These are phyloP conservation scores for Teunomyces panamensis DNA, from an alignment of 805 yeast genomes.

Conservation along the genomic window DNA sequence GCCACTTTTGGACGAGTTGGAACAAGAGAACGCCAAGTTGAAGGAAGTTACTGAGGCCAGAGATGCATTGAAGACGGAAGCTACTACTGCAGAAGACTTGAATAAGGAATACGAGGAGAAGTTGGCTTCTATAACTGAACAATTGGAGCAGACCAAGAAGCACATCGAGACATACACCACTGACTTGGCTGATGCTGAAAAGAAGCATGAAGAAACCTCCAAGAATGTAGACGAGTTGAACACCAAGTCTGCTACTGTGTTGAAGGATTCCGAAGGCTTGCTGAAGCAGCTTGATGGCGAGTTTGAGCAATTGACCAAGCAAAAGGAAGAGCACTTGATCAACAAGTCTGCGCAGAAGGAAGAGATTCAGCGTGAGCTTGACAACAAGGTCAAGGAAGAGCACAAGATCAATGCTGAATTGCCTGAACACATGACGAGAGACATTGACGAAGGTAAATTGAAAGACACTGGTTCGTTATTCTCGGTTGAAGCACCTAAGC, in stretches of 20 bases:
- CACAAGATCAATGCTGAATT: slow-evolving; percentile 46
- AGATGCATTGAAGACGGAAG: slow-evolving; percentile 43
- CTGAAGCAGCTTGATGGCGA: slow-evolving; percentile 38
- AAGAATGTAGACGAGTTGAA: slow-evolving; percentile 38
- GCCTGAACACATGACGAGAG: slow-evolving; percentile 50
- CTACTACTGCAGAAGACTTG: slow-evolving; percentile 40
- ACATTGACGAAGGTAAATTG: slow-evolving; percentile 32
- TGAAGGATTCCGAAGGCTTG: slow-evolving; percentile 24
- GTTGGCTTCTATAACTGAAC: slow-evolving; percentile 41
- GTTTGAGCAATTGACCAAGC: slow-evolving; percentile 38
- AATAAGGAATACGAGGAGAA: slow-evolving; percentile 45
- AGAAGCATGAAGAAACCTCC: slow-evolving; percentile 38
- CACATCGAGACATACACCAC: slow-evolving; percentile 32
- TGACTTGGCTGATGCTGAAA: slow-evolving; percentile 31
- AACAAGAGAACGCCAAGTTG: slow-evolving; percentile 47
- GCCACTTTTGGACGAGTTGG: slow-evolving; percentile 54
- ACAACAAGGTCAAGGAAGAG: slow-evolving; percentile 43
- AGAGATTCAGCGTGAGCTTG: slow-evolving; percentile 28
- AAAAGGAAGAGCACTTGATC: slow-evolving; percentile 34
- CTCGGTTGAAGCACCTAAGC: slow-evolving; percentile 24
- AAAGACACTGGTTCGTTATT: slow-evolving; percentile 40
- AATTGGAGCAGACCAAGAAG: slow-evolving; percentile 41
- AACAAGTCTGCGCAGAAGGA: slow-evolving; percentile 35
- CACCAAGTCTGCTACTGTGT: slow-evolving; percentile 20
- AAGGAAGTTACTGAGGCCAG: slow-evolving; percentile 50